Evolutionary conservation across 2,329 filamentous ascomycete genomes (phyloP), one percentile per base, ranked within the genome.

Genomic region (Alternaria dauci): DNA sequence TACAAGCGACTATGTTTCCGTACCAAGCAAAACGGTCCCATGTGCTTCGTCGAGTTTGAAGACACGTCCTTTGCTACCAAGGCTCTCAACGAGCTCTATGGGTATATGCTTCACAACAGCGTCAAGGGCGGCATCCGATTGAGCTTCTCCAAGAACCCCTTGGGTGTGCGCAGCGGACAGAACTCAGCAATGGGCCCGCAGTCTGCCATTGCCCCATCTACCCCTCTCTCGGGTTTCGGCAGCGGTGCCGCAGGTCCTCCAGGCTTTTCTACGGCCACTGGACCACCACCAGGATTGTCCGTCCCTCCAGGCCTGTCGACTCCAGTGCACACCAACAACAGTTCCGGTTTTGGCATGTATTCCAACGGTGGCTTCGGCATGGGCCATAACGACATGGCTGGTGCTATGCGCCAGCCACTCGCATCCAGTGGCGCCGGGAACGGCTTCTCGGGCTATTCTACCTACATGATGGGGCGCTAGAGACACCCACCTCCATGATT

Each of bases 11-110:
- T 99, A 8, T 97, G 93, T 75, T 97, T 97, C 84, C 88, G 94
- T 34, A 96, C 93, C 55, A 98, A 98, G 82, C 88, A 92, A 67
- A 97, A 97, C 70, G 94, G 94, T 0, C 94, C 94, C 2, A 98
- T 98, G 94, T 98, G 95, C 76, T 98, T 98, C 78, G 95, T 99
- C 38, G 95, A 99, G 78, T 99, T 98, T 70, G 94, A 98, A 73
- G 94, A 97, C 71, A 86, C 96, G 11, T 91, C 92, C 1, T 94
- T 93, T 73, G 94, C 95, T 0, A 97, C 94, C 42, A 96, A 95
- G 79, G 91, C 94, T 1, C 85, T 98, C 3, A 88, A 94, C 66
- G 93, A 97, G 58, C 85, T 98, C 1, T 97, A 98, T 72, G 95
- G 95, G 0, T 88, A 91, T 51, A 88, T 87, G 50, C 85, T 98